Evolutionary conservation across 331 rosid species (phyloP).

Genomic region (Rhamnella rubrinervis): DNA sequence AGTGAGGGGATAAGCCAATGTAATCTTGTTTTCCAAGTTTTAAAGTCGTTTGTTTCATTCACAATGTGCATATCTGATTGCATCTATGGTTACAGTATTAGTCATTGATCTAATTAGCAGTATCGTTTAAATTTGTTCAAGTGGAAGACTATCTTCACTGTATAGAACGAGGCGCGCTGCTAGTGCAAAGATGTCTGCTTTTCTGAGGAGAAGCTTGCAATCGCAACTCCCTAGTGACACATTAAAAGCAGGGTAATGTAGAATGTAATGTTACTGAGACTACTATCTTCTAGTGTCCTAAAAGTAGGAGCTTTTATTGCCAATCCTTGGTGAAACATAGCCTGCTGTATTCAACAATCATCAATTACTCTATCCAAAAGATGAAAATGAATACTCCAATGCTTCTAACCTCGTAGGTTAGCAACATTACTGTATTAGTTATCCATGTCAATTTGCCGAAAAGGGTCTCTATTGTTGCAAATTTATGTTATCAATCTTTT

Average conservation of each 20-base stretch:
- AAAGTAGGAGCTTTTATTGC: background rate
- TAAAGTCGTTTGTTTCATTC: background rate
- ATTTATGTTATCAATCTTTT: no score
- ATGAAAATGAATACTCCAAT: no score
- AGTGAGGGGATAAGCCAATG: background rate
- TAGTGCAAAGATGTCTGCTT: constrained; percentile 60
- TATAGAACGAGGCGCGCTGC: constrained; percentile 85
- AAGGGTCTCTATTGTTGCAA: no score
- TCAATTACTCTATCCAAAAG: no score
- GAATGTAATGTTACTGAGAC: background rate
- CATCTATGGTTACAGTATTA: background rate
- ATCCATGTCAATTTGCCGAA: no score
- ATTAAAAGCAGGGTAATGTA: constrained; percentile 43
- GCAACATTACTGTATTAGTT: no score
- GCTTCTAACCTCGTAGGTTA: no score
- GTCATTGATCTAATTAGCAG: constrained; percentile 21
- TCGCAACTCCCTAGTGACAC: constrained; percentile 44
- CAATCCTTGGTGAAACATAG: background rate
- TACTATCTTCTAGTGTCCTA: constrained; percentile 1
- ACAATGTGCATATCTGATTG: background rate
- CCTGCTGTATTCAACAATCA: no score
- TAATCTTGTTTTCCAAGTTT: background rate
- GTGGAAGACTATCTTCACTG: constrained; percentile 85
- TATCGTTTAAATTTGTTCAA: constrained; percentile 34
- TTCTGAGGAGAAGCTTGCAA: constrained; percentile 66